Evolutionary conservation across 139 green algal species (phyloP), one percentile per base, ranked within the genome.

Genomic region (Chlamydomonas schloesseri): DNA sequence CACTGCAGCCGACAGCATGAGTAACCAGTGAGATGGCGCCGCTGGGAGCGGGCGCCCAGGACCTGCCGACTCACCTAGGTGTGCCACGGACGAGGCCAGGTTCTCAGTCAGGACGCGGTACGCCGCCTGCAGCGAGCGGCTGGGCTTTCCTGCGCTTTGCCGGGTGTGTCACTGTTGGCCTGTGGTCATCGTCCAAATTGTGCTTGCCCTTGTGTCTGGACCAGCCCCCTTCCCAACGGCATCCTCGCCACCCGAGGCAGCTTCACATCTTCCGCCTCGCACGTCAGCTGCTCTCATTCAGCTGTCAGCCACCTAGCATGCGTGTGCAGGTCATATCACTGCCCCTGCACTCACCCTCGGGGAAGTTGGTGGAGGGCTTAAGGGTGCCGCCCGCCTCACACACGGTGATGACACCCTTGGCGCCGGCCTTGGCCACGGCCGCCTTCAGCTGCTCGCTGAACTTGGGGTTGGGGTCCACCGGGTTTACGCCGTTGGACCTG

Each of bases 331-430:
- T n/a, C n/a, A n/a, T n/a, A n/a, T n/a, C n/a, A n/a, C n/a, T n/a
- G n/a, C n/a, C n/a, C n/a, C n/a, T n/a, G n/a, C n/a, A n/a, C 42
- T 50, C 8, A 50, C 42, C 91, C 34, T 83, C 60, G 26, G 88
- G 71, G 77, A 94, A 94, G 89, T 92, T 92, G 67, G 65, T 70
- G 46, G 62, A 82, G 64, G 87, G 87, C 65, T 83, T 89, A 55
- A 94, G 85, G 6, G 87, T 91, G 31, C 91, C 91, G 74, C 91
- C 91, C 46, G 91, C 88, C 83, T 94, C 91, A 47, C 89, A 93
- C 36, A 77, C 26, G 1, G 80, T 87, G 62, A 93, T 89, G 62
- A 91, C 73, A 55, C 82, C 81, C 68, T 83, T 83, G 73, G 55
- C 78, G 73, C 73, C 86, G 0, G 23, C 55, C 6, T 33, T 29